Evolutionary conservation across 2,329 filamentous ascomycete genomes (phyloP), one percentile per base, ranked within the genome.

Genomic region (Penicillium sp.): DNA sequence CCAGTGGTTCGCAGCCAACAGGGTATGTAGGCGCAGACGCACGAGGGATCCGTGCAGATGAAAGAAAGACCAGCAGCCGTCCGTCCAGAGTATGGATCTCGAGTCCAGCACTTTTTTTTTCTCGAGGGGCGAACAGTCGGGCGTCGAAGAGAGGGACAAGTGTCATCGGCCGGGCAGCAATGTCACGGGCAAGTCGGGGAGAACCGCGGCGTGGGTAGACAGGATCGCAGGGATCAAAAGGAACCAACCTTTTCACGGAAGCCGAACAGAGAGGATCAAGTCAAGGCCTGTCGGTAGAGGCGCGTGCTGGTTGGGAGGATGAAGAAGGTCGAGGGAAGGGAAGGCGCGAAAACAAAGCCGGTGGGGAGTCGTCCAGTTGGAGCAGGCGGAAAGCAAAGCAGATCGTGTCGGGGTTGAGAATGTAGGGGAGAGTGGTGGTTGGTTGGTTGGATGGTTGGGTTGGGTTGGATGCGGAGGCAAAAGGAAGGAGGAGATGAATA

Each of bases 101-200:
- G 12, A 33, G n/a, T 9, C 28, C 17, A 17, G 49, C 28, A 9
- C 28, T 33, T 30, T 33, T 51, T 22, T 19, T n/a, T 44, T 17
- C n/a, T 35, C 28, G n/a, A 51, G n/a, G 30, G 45, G 45, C 26
- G 30, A 35, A n/a, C n/a, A 51, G 49, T 35, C 49, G n/a, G 49
- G 49, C 49, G 49, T 35, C 19, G n/a, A 51, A 19, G n/a, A 35
- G 35, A 37, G 19, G 10, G 7, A 56, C 54, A 49, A 28, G 42
- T 40, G 35, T 37, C 28, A 54, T 50, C 47, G 33, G 60, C 53
- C 40, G 58, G 57, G 50, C 44, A 55, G 61, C 47, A 44, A 56
- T 40, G 50, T 51, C 58, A 56, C 53, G 50, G 53, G 61, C 26
- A 56, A 38, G 38, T 44, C 17, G 26, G 28, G 15, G 42, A 49